These are phyloP conservation scores for Coprinellus micaceus DNA, from an alignment of 768 basidiomycete genomes.

Conservation along the genomic window DNA sequence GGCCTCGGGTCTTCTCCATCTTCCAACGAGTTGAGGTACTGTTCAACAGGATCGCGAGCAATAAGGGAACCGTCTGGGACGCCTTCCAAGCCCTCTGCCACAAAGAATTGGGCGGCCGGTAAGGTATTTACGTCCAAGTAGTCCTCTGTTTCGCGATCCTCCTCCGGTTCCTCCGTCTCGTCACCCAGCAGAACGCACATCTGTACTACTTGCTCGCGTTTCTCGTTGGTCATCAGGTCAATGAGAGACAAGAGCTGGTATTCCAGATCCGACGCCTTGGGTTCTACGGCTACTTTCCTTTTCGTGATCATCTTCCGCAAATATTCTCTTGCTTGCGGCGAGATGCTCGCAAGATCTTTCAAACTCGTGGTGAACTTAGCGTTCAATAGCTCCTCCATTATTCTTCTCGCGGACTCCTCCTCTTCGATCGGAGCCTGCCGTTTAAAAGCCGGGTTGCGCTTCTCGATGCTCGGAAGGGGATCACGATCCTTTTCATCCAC, in stretches of 20 bases:
- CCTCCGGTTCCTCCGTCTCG: neutral
- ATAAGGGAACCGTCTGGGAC: slow-evolving; percentile 2
- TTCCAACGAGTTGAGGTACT: neutral
- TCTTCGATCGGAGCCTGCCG: neutral
- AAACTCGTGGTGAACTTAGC: neutral
- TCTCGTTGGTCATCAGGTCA: neutral
- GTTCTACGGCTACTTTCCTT: neutral
- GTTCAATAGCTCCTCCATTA: neutral
- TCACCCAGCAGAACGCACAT: neutral
- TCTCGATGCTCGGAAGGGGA: neutral
- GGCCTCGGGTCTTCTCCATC: neutral
- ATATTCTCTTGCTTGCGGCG: neutral
- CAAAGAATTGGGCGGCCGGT: neutral
- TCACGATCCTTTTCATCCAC: neutral
- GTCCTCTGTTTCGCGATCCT: neutral
- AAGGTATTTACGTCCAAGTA: neutral
- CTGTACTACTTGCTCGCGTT: neutral
- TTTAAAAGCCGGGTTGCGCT: neutral
- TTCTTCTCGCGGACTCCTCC: neutral
- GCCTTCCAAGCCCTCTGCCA: neutral
- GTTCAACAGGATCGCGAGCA: slow-evolving; percentile 2
- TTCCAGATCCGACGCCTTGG: neutral
- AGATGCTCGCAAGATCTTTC: slow-evolving; percentile 1
- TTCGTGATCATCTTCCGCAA: neutral
- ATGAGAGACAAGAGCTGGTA: neutral